Conservation (phyloP, 805 yeast genomes). For the Starmerella bombicola region DNA sequence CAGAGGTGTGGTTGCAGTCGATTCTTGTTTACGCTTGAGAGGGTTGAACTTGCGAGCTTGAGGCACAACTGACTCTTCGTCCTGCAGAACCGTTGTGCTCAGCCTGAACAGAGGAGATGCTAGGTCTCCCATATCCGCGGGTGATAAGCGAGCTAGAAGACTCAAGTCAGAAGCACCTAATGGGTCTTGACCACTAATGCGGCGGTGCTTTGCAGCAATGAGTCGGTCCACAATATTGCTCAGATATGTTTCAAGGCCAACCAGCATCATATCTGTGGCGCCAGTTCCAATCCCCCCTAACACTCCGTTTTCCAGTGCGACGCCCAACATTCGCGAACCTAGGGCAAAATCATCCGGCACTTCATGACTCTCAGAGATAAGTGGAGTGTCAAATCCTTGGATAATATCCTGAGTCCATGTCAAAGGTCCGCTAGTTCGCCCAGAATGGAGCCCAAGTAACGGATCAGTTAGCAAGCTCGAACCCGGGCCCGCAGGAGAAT, state of each 20-base stretch:
- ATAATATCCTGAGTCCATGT: slow-evolving; percentile 90
- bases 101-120: slow-evolving; percentile 29
- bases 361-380: slow-evolving; percentile 64
- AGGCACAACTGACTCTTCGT: slow-evolving; percentile 25
- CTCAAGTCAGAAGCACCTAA: slow-evolving; percentile 29
- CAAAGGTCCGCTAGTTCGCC: slow-evolving; percentile 22
- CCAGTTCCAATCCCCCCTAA: slow-evolving; percentile 68
- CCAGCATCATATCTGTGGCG: slow-evolving; percentile 58
- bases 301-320: slow-evolving; percentile 80
- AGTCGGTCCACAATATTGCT: slow-evolving; percentile 55
- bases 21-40: not conserved
- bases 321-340: slow-evolving; percentile 58
- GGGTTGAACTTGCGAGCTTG: not conserved
- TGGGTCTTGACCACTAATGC: slow-evolving; percentile 28
- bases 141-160: slow-evolving; percentile 26
- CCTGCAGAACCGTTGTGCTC: slow-evolving; percentile 26
- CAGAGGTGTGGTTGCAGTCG: not conserved
- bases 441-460: slow-evolving; percentile 23
- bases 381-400: slow-evolving; percentile 70
- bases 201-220: slow-evolving; percentile 26
- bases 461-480: slow-evolving; percentile 13
- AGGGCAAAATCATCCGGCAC: slow-evolving; percentile 68
- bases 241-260: slow-evolving; percentile 76
- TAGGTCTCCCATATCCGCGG: slow-evolving; percentile 29
- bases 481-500: not conserved